Evolutionary conservation across 345 rosid genomes (phyloP), one percentile per base, ranked within the genome.

Genomic region (Eucalyptus marginata): DNA sequence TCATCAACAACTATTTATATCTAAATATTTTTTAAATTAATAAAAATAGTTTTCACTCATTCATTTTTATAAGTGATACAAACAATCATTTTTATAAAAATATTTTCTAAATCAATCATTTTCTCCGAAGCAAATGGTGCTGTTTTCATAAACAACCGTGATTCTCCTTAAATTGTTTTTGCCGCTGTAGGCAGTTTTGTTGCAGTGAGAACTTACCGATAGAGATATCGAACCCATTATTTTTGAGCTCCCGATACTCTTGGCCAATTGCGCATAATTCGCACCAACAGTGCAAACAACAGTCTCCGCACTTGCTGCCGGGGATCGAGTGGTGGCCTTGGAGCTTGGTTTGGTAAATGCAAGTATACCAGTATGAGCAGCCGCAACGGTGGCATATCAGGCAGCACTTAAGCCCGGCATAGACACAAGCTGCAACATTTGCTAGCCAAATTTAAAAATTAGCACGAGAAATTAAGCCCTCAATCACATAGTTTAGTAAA

Each of bases 221-320:
- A 12, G 88, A 62, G 29, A 85, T 84, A 66, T 87, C 86, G 4
- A 62, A 29, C 20, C 49, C 76, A 10, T 87, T 89, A 44, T 87
- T 83, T 43, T 90, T 90, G 52, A 87, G 91, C 87, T 90, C 31
- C 3, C 89, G 40, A 49, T 87, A 31, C 71, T 87, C 91, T 51
- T 87, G 91, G 68, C 89, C 87, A 46, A 83, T 15, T 2, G 91
- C 31, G 17, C 88, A 90, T 18, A 12, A 68, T 15, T 24, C 31
- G 71, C 91, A 87, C 46, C 49, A 83, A 14, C 12, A 62, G 84
- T 89, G 89, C 20, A 87, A 22, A 58, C 81, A 29, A 40, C 33
- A 90, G 10, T 87, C 89, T 10, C 49, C 12, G 31, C 86, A 87
- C 81, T 59, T 36, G 51, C 68, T 44, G 6, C 86, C 59, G 12